phyloP scores from a whole-genome alignment of 768 basidiomycete genomes.

The Paxillus ammoniavirescens region DNA sequence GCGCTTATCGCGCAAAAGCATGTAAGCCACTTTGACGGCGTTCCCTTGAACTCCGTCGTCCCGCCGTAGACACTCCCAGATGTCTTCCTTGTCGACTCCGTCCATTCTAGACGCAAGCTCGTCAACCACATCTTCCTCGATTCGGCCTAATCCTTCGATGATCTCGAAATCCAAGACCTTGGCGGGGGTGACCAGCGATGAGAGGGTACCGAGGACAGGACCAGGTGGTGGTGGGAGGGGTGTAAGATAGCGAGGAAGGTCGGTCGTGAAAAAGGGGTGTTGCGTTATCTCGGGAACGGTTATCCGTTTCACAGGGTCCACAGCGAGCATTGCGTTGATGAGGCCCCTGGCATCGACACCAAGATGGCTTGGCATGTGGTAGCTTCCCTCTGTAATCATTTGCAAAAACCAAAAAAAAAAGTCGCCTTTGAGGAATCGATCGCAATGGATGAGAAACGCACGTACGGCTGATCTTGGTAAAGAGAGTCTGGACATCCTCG shows the following conservation, averaged over 20 bases:
- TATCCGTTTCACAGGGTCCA: slow-evolving; percentile 93
- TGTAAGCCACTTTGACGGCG: slow-evolving; percentile 94
- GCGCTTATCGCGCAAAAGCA: slow-evolving; percentile 87
- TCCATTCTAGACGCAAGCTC: slow-evolving; percentile 72
- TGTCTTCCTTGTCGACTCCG: slow-evolving; percentile 76
- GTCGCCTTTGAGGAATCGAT: background rate
- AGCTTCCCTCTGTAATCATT: slow-evolving; percentile 68
- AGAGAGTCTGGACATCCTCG: slow-evolving; percentile 88
- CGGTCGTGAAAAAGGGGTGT: slow-evolving; percentile 86
- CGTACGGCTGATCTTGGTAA: slow-evolving; percentile 91
- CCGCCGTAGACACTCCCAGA: slow-evolving; percentile 81
- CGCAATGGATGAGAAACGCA: slow-evolving; percentile 5
- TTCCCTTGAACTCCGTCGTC: slow-evolving; percentile 88
- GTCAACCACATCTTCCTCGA: slow-evolving; percentile 89
- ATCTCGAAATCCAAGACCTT: slow-evolving; percentile 75
- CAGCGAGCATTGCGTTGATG: slow-evolving; percentile 86
- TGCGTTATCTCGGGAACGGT: slow-evolving; percentile 89
- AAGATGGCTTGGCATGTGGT: slow-evolving; percentile 80
- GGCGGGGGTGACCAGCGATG: slow-evolving; percentile 66
- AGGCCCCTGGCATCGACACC: slow-evolving; percentile 75
- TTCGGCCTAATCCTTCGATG: slow-evolving; percentile 88
- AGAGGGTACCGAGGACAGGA: slow-evolving; percentile 72
- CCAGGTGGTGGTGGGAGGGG: slow-evolving; percentile 78
- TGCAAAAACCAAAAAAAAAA: background rate
- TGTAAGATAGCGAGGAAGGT: slow-evolving; percentile 83